phyloP scores from a whole-genome alignment of 495 filamentous ascomycete species.

The Podospora bellae-mahoneyi region DNA sequence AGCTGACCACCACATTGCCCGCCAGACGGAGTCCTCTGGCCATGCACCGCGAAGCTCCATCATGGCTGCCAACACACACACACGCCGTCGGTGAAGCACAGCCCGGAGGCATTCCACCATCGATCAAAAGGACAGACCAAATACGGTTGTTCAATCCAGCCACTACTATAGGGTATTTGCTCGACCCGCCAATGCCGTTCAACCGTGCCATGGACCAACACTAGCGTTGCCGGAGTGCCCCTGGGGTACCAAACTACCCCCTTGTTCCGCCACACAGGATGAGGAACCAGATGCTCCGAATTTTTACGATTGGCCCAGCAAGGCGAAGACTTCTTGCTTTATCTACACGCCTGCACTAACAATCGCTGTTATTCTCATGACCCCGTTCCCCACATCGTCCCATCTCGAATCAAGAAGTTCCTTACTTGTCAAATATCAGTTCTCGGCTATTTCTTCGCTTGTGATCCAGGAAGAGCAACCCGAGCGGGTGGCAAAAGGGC shows the following conservation, averaged over 20 bases:
- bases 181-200: conserved; percentile 16
- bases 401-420: neutral
- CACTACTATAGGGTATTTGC: neutral
- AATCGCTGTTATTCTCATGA: neutral
- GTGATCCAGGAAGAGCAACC: neutral
- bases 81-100: neutral
- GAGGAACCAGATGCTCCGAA: conserved; percentile 11
- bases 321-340: neutral
- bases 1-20: conserved; percentile 18
- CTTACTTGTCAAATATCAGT: neutral
- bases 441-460: neutral
- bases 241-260: conserved; percentile 6
- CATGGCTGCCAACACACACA: neutral
- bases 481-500: neutral
- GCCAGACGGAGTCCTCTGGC: neutral
- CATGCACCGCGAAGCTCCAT: neutral
- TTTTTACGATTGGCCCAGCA: conserved; percentile 4
- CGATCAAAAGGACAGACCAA: neutral
- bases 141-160: neutral
- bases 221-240: conserved; percentile 4
- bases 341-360: neutral
- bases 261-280: neutral
- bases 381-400: neutral
- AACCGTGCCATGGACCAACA: conserved; percentile 24
- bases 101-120: neutral